phyloP scores from a whole-genome alignment of 2,329 filamentous ascomycete species.

The Aspergillus sp. region DNA sequence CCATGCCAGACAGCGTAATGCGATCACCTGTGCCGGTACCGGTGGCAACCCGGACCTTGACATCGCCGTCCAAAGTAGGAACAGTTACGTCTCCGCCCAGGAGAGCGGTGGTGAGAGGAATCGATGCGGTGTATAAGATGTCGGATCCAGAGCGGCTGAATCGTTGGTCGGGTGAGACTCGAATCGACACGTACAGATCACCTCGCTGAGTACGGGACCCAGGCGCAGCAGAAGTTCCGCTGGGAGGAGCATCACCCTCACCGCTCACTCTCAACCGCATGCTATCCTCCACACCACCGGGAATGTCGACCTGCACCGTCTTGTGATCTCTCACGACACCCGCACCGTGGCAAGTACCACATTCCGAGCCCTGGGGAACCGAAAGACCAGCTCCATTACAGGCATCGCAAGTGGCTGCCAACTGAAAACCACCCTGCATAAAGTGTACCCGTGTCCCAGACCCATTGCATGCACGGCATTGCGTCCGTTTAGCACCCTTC shows the following conservation, averaged over 20 bases:
- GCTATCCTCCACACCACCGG: constrained; percentile 89
- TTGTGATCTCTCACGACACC: constrained; percentile 77
- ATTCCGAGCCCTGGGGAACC: constrained; percentile 73
- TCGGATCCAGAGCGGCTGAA: constrained; percentile 84
- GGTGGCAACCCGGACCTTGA: constrained; percentile 82
- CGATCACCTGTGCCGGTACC: constrained; percentile 89
- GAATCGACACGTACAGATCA: constrained; percentile 84
- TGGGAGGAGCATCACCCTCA: constrained; percentile 78
- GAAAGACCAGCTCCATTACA: constrained; percentile 72
- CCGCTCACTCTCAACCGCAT: constrained; percentile 81
- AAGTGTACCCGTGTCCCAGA: constrained; percentile 80
- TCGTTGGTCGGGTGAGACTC: constrained; percentile 79
- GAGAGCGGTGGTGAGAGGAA: constrained; percentile 86
- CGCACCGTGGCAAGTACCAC: constrained; percentile 67
- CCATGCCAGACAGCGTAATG: constrained; percentile 80
- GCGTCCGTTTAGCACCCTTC: constrained; percentile 60
- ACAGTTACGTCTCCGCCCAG: constrained; percentile 84
- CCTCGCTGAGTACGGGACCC: constrained; percentile 62
- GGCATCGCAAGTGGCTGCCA: constrained; percentile 76
- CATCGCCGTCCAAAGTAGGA: constrained; percentile 81
- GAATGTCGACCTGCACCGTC: constrained; percentile 82
- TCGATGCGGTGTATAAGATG: constrained; percentile 81
- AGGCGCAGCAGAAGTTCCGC: constrained; percentile 58
- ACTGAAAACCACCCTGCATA: constrained; percentile 89
- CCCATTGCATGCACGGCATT: constrained; percentile 75